A percentile compares a stretch with the other conserved stretches of the same genome.
phyloP scores from a whole-genome alignment of 106 monocot species.

The Posidonia australis region DNA sequence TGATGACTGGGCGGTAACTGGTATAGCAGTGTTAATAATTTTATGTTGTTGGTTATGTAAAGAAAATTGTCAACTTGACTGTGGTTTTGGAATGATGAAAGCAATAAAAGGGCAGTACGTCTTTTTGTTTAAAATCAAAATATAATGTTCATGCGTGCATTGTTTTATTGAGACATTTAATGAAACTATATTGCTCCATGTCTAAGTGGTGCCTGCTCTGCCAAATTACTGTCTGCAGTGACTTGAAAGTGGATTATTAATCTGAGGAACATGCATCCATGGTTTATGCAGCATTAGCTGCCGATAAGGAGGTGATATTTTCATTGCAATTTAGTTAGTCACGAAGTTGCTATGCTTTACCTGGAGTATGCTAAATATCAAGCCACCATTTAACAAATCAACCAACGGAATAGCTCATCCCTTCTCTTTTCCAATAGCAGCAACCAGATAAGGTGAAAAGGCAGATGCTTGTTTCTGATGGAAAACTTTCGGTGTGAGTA shows the following conservation, averaged over 20 bases:
- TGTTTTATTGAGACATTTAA: too few relatives aligned
- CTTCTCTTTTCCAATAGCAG: slow-evolving; percentile 39
- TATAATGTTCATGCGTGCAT: too few relatives aligned
- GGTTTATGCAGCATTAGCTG: slow-evolving; percentile 58
- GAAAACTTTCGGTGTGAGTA: slow-evolving; percentile 75
- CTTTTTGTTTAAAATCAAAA: too few relatives aligned
- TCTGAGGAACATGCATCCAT: slow-evolving; percentile 67
- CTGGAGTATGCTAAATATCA: too few relatives aligned
- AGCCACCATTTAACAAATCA: neutral
- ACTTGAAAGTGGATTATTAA: slow-evolving; percentile 86
- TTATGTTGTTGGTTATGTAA: too few relatives aligned
- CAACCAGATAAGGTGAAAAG: slow-evolving; percentile 95
- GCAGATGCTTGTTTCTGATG: slow-evolving; percentile 47
- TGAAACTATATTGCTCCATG: too few relatives aligned
- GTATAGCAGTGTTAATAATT: too few relatives aligned
- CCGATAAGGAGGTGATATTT: slow-evolving; percentile 78
- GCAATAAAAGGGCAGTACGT: too few relatives aligned
- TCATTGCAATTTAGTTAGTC: neutral
- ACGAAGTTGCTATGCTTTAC: neutral
- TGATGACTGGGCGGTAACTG: too few relatives aligned
- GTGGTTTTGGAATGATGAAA: too few relatives aligned
- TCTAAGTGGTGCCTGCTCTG: too few relatives aligned
- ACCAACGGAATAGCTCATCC: neutral
- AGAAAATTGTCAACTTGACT: too few relatives aligned
- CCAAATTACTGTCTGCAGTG: slow-evolving; percentile 31